A percentile compares a stretch with the other conserved stretches of the same genome.
These are phyloP conservation scores for Penicillium sp. DNA, from an alignment of 2,329 filamentous ascomycete species.

Conservation along the genomic window DNA sequence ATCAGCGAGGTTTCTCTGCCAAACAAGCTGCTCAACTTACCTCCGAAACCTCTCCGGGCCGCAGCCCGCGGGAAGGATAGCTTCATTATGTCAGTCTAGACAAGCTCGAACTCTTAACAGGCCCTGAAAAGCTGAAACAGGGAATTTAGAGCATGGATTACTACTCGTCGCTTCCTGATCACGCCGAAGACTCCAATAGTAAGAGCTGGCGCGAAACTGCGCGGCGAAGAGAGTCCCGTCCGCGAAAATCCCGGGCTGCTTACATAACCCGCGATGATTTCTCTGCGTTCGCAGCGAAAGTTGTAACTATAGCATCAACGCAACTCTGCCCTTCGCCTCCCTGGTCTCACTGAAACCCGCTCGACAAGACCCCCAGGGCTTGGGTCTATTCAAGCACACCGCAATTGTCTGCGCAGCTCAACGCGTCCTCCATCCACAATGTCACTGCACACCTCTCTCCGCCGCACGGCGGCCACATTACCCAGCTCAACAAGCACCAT, in stretches of 20 bases:
- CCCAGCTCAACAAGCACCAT: conserved; percentile 34
- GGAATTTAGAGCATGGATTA: not conserved
- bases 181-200: conserved; percentile 20
- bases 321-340: conserved; percentile 12
- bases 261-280: conserved; percentile 37
- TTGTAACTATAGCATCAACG: conserved; percentile 27
- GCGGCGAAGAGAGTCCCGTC: conserved; percentile 7
- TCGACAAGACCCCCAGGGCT: not conserved
- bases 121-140: not conserved
- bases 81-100: conserved; percentile 32
- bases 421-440: conserved; percentile 20
- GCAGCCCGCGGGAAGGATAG: conserved; percentile 25
- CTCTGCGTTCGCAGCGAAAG: conserved; percentile 20
- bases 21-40: conserved; percentile 11
- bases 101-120: not conserved
- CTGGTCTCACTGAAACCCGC: conserved; percentile 3
- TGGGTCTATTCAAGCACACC: not conserved
- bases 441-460: conserved; percentile 38
- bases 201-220: conserved; percentile 1
- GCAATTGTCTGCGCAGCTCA: not conserved
- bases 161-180: conserved; percentile 13
- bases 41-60: conserved; percentile 21
- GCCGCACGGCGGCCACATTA: conserved; percentile 34
- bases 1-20: not conserved
- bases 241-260: conserved; percentile 25